These are phyloP conservation scores for Backusella luteola DNA, from an alignment of 192 early-diverging fungal genomes.

Conservation along the genomic window DNA sequence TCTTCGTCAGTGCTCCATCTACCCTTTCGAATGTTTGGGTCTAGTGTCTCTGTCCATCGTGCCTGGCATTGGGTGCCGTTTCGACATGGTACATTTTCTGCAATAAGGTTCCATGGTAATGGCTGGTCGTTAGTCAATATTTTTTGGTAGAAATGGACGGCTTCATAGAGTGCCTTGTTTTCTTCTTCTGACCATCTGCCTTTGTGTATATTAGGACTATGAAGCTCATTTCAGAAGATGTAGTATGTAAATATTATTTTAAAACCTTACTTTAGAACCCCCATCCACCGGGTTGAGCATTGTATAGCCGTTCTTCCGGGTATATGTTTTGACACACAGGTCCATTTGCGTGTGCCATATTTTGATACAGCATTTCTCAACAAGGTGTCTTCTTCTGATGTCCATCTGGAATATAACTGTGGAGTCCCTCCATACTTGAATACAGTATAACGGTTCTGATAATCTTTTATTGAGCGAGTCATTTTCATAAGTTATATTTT, in stretches of 20 bases:
- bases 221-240: neutral
- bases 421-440: neutral
- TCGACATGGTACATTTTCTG: slow-evolving; percentile 36
- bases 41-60: slow-evolving; percentile 54
- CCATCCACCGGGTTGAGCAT: slow-evolving; percentile 46
- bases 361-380: slow-evolving; percentile 33
- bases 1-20: slow-evolving; percentile 48
- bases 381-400: slow-evolving; percentile 37
- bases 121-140: neutral
- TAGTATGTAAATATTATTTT: neutral
- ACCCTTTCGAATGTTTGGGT: slow-evolving; percentile 47
- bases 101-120: slow-evolving; percentile 40
- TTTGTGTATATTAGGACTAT: slow-evolving; percentile 26
- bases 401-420: slow-evolving; percentile 32
- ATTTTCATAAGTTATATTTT: neutral
- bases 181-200: slow-evolving; percentile 24
- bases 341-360: slow-evolving; percentile 44
- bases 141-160: neutral
- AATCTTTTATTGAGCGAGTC: neutral
- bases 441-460: neutral
- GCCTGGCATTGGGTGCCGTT: slow-evolving; percentile 57
- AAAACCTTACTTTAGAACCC: slow-evolving; percentile 37
- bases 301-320: slow-evolving; percentile 45
- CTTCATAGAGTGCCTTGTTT: slow-evolving; percentile 9
- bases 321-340: slow-evolving; percentile 34